A percentile compares a stretch with the other conserved stretches of the same genome.
These are phyloP conservation scores for Primulina huaijiensis DNA, from an alignment of 257 asterid genomes.

Conservation along the genomic window DNA sequence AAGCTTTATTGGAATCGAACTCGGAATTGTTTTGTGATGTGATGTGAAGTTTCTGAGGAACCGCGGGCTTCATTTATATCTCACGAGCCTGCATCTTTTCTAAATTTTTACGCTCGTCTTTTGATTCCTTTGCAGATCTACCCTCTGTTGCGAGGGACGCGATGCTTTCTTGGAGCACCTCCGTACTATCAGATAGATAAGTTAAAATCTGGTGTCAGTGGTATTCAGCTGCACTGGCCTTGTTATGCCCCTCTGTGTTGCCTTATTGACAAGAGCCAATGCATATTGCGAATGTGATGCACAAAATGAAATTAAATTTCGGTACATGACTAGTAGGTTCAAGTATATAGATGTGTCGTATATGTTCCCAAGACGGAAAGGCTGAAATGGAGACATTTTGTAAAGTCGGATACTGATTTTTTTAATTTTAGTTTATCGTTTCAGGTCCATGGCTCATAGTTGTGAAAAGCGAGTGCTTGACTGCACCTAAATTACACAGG, in stretches of 20 bases:
- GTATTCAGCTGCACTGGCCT: neutral
- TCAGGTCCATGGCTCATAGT: no score
- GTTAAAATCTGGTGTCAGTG: neutral
- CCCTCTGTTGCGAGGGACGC: conserved; percentile 94
- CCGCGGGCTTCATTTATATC: neutral
- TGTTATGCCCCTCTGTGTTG: neutral
- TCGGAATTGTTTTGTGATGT: neutral
- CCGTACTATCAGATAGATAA: conserved; percentile 67
- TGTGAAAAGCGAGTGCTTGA: no score
- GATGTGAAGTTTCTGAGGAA: conserved; percentile 3
- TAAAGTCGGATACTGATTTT: neutral
- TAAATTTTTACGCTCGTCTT: conserved; percentile 12
- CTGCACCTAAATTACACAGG: no score
- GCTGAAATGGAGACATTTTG: no score
- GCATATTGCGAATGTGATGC: neutral
- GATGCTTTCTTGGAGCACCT: conserved; percentile 85
- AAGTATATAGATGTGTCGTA: no score
- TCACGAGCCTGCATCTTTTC: neutral
- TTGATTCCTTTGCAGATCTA: conserved; percentile 52
- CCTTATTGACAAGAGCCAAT: conserved; percentile 1
- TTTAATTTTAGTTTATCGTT: no score
- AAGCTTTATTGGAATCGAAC: conserved; percentile 15
- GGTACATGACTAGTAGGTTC: neutral
- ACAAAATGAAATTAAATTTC: neutral
- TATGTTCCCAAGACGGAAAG: no score